Conservation (phyloP, 176 grass and related monocot species). For the Triticum monococcum region DNA sequence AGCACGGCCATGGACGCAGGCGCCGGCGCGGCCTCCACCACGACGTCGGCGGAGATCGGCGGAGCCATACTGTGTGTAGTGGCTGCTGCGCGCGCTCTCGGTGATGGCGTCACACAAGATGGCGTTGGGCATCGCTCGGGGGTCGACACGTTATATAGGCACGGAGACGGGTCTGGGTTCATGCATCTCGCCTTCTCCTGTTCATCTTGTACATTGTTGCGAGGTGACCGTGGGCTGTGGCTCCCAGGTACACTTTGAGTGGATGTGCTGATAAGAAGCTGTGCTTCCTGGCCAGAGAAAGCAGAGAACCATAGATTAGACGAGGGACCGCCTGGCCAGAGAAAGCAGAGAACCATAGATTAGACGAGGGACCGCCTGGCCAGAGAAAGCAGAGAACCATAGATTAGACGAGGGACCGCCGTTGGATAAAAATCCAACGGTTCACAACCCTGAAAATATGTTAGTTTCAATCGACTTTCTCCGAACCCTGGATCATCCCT, state of each 20-base stretch:
- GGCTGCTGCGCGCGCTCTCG: neutral
- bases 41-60: conserved; percentile 9
- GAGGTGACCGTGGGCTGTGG: neutral
- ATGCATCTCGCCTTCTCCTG: neutral
- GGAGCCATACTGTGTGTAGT: neutral
- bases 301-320: neutral
- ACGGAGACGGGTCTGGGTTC: neutral
- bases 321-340: neutral
- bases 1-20: neutral
- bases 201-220: neutral
- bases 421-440: no score
- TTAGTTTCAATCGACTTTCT: no score
- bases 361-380: neutral
- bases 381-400: neutral
- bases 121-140: neutral
- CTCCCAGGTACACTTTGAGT: neutral
- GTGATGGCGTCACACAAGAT: neutral
- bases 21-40: conserved; percentile 20
- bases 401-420: neutral
- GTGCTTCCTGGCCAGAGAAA: neutral
- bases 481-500: no score
- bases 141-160: conserved; percentile 33
- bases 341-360: neutral
- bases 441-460: no score
- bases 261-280: neutral